A percentile compares a stretch with the other conserved stretches of the same genome.
These are phyloP conservation scores for Ophiocordyceps polyrhachis-furcata DNA, from an alignment of 2,329 filamentous ascomycete species.

Conservation along the genomic window DNA sequence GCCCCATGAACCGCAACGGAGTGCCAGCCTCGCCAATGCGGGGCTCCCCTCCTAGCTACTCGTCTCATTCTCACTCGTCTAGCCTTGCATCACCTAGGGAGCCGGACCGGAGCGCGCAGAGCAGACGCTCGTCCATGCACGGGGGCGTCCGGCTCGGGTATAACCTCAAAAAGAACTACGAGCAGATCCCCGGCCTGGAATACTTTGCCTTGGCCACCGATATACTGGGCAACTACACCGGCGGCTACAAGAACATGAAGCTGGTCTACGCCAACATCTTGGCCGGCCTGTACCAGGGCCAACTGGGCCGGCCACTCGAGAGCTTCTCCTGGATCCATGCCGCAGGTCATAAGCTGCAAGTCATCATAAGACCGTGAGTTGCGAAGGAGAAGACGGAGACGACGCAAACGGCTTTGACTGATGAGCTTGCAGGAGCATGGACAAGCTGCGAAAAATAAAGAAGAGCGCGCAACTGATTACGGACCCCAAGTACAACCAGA, in stretches of 20 bases:
- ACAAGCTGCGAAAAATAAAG: slow-evolving; percentile 25
- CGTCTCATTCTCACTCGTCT: slow-evolving; percentile 28
- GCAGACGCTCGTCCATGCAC: slow-evolving; percentile 34
- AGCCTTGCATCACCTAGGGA: slow-evolving; percentile 34
- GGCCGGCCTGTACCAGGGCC: slow-evolving; percentile 74
- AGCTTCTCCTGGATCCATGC: slow-evolving; percentile 49
- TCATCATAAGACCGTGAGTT: slow-evolving; percentile 57
- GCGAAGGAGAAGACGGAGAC: too few relatives aligned
- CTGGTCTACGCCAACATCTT: slow-evolving; percentile 75
- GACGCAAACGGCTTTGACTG: too few relatives aligned
- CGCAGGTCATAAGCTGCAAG: slow-evolving; percentile 40
- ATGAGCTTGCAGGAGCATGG: slow-evolving; percentile 22
- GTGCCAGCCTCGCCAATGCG: slow-evolving; percentile 32
- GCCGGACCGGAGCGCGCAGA: slow-evolving; percentile 23
- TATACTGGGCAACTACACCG: slow-evolving; percentile 66
- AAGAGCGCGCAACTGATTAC: slow-evolving; percentile 18
- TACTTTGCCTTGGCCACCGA: slow-evolving; percentile 79
- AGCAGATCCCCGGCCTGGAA: slow-evolving; percentile 72
- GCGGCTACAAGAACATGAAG: slow-evolving; percentile 60
- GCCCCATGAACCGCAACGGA: slow-evolving; percentile 26
- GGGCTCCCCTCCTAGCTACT: slow-evolving; percentile 30
- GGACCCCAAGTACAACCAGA: slow-evolving; percentile 35
- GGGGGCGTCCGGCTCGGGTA: slow-evolving; percentile 13
- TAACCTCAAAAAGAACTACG: slow-evolving; percentile 42
- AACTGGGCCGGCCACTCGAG: slow-evolving; percentile 70